These are phyloP conservation scores for Schizosaccharomyces cryophilus DNA, from an alignment of 805 yeast species.

Conservation along the genomic window DNA sequence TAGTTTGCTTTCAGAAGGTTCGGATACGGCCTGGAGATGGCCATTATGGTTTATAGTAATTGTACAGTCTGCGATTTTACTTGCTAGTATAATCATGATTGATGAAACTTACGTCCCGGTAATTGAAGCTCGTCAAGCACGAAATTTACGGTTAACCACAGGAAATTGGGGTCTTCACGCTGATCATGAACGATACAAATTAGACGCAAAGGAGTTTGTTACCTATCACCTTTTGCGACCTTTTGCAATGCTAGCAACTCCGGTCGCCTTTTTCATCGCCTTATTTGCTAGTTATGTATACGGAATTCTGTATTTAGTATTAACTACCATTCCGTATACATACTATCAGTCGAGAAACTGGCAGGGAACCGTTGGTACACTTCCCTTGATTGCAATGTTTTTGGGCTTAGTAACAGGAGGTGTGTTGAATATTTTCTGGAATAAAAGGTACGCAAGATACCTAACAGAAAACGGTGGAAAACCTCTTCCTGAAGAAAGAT, in stretches of 20 bases:
- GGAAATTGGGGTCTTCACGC: conserved; percentile 72
- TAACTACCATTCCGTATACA: conserved; percentile 19
- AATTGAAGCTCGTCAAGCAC: conserved; percentile 43
- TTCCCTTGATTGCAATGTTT: conserved; percentile 16
- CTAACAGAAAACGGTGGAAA: conserved; percentile 17
- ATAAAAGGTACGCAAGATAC: conserved; percentile 12
- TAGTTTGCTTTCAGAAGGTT: conserved; percentile 22
- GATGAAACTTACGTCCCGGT: conserved; percentile 18
- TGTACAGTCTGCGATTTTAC: background rate
- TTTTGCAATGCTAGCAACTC: conserved; percentile 37
- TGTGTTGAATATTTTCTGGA: conserved; percentile 11
- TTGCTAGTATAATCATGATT: background rate
- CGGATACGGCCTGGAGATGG: conserved; percentile 32
- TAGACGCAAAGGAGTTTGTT: conserved; percentile 42
- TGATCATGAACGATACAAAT: conserved; percentile 67
- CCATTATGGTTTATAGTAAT: conserved; percentile 12
- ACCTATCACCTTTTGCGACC: conserved; percentile 60
- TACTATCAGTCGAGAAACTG: conserved; percentile 14
- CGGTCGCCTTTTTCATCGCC: conserved; percentile 20
- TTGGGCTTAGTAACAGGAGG: conserved; percentile 16
- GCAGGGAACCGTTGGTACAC: conserved; percentile 13
- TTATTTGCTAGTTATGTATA: conserved; percentile 21
- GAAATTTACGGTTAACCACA: conserved; percentile 43
- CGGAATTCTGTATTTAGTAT: conserved; percentile 20
- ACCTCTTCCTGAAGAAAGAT: conserved; percentile 35